phyloP scores from a whole-genome alignment of 1,284 basidiomycete species.

The Sanghuangporus sanghuang region DNA sequence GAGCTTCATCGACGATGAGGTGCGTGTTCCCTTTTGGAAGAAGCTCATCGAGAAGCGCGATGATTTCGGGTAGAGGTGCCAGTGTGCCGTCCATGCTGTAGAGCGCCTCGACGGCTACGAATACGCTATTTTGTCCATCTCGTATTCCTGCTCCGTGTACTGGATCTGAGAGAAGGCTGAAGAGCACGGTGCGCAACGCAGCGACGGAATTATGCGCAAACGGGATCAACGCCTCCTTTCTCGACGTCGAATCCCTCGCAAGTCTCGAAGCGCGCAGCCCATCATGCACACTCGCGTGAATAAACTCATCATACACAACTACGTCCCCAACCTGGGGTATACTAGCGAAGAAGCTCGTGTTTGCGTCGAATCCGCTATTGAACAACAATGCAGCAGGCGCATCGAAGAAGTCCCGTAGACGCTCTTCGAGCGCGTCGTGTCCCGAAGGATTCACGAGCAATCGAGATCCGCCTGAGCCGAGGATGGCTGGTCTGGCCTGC shows the following conservation, averaged over 20 bases:
- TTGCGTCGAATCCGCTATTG: constrained; percentile 95
- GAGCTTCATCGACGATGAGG: constrained; percentile 86
- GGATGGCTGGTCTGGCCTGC: constrained; percentile 42
- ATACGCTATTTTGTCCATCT: constrained; percentile 38
- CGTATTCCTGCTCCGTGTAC: constrained; percentile 29
- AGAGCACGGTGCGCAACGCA: constrained; percentile 42
- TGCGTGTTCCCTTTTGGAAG: constrained; percentile 61
- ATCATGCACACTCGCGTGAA: constrained; percentile 92
- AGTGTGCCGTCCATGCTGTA: constrained; percentile 98
- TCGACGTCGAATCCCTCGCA: background rate
- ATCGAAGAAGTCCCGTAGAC: constrained; percentile 61
- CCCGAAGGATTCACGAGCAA: constrained; percentile 77
- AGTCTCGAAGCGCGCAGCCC: constrained; percentile 71
- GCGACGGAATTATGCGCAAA: constrained; percentile 77
- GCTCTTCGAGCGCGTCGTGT: constrained; percentile 66
- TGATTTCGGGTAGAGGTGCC: constrained; percentile 67
- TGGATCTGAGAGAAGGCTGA: constrained; percentile 31
- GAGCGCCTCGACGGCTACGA: constrained; percentile 83
- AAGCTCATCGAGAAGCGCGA: constrained; percentile 49
- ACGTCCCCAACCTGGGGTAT: constrained; percentile 79
- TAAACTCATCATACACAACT: constrained; percentile 81
- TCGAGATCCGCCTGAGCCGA: constrained; percentile 90
- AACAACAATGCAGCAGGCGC: constrained; percentile 76
- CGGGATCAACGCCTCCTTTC: constrained; percentile 25
- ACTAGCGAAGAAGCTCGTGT: constrained; percentile 82